These are phyloP conservation scores for Phlebopus sp. DNA, from an alignment of 1,284 basidiomycete genomes.

Conservation along the genomic window DNA sequence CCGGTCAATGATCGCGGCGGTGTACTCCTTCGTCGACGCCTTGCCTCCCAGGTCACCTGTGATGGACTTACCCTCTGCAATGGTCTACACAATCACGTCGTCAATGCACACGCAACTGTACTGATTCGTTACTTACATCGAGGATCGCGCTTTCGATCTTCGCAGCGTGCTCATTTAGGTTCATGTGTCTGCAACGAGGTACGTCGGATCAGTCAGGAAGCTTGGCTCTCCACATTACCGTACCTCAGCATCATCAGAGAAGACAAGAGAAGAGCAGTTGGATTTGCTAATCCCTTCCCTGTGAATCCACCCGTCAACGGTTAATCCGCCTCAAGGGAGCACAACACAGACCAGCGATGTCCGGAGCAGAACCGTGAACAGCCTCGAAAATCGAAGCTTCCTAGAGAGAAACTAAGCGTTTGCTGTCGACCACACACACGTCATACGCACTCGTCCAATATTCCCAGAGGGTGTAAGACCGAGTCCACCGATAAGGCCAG, in stretches of 20 bases:
- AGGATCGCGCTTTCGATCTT: constrained; percentile 93
- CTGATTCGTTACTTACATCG: constrained; percentile 50
- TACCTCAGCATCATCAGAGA: constrained; percentile 97
- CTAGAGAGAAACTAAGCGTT: constrained; percentile 38
- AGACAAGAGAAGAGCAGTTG: constrained; percentile 92
- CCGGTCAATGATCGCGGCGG: constrained; percentile 81
- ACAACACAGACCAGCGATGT: constrained; percentile 65
- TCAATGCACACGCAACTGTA: constrained; percentile 19
- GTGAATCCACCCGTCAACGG: constrained; percentile 30
- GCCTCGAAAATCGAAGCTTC: constrained; percentile 99
- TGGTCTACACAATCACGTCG: constrained; percentile 58
- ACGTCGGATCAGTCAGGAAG: constrained; percentile 23
- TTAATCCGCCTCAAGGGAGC: background rate
- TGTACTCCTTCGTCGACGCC: constrained; percentile 85
- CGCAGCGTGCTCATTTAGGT: constrained; percentile 79
- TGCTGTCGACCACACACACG: background rate
- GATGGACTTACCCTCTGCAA: constrained; percentile 91
- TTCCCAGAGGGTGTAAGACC: constrained; percentile 98
- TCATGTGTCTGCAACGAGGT: constrained; percentile 79
- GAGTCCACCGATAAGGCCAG: constrained; percentile 96
- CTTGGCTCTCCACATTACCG: constrained; percentile 9
- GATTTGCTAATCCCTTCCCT: constrained; percentile 97
- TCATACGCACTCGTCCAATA: constrained; percentile 77
- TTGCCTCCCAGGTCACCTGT: constrained; percentile 93
- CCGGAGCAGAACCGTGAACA: constrained; percentile 94